A percentile compares a stretch with the other conserved stretches of the same genome.
Evolutionary conservation across 2,329 filamentous ascomycete genomes (phyloP).

Genomic region (Penicillium olsonii): DNA sequence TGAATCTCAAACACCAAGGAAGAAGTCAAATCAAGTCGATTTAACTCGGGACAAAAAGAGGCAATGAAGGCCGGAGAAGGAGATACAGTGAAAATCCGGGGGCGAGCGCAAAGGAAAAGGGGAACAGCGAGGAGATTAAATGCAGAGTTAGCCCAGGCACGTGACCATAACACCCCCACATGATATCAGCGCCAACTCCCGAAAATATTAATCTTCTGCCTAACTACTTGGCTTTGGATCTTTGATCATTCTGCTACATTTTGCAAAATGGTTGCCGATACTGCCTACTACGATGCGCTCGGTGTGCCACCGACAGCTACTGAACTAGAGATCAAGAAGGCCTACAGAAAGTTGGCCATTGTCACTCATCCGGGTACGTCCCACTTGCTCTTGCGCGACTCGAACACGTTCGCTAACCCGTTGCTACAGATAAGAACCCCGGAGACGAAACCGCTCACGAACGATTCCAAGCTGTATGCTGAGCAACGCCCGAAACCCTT

Average conservation of each 20-base stretch:
- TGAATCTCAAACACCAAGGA: neutral
- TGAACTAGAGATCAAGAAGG: conserved; percentile 94
- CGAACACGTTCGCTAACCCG: conserved; percentile 11
- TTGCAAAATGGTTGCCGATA: conserved; percentile 78
- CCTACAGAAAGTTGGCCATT: conserved; percentile 92
- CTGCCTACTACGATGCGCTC: conserved; percentile 82
- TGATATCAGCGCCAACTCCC: conserved; percentile 11
- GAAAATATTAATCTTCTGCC: conserved; percentile 9
- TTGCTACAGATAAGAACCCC: conserved; percentile 82
- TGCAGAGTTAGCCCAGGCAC: conserved; percentile 8
- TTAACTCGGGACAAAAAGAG: conserved; percentile 1
- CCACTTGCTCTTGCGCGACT: neutral
- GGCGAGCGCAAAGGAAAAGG: conserved; percentile 18
- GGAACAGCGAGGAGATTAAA: conserved; percentile 19
- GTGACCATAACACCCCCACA: conserved; percentile 11
- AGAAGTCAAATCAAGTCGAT: neutral
- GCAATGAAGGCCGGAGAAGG: conserved; percentile 12
- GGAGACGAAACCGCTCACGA: conserved; percentile 91
- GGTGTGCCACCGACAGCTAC: conserved; percentile 82
- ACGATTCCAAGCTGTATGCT: conserved; percentile 81
- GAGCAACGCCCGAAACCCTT: neutral
- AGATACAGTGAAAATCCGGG: conserved; percentile 10
- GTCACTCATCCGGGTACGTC: conserved; percentile 78
- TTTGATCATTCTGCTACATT: neutral
- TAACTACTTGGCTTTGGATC: conserved; percentile 2